Percentiles rank a stretch among this genome's conserved stretches.
Evolutionary conservation across 78 protist species (phyloP).

Genomic region (Cavenderia fasciculata): DNA sequence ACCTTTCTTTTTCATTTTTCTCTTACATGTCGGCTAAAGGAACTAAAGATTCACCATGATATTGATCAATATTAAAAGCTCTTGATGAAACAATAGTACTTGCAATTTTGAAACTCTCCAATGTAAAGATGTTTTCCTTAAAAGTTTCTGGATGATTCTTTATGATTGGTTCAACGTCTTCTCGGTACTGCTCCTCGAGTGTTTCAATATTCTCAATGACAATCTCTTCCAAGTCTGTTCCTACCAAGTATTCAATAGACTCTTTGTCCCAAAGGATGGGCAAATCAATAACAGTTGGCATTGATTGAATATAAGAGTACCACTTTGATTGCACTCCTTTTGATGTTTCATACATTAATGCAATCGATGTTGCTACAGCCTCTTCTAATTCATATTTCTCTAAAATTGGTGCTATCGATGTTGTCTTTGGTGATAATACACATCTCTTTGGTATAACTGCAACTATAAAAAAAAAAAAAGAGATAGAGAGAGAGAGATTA

Average conservation of each 20-base stretch:
- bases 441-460: conserved; percentile 45
- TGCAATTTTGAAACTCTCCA: conserved; percentile 29
- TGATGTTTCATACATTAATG: conserved; percentile 49
- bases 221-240: conserved; percentile 20
- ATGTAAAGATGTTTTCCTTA: background rate
- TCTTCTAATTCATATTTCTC: conserved; percentile 41
- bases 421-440: conserved; percentile 30
- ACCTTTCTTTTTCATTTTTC: background rate
- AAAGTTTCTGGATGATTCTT: conserved; percentile 61
- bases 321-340: conserved; percentile 38
- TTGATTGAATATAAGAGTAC: conserved; percentile 44
- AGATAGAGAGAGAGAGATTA: background rate
- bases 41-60: conserved; percentile 73
- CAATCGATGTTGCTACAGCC: conserved; percentile 30
- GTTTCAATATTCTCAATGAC: conserved; percentile 7
- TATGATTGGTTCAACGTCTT: background rate
- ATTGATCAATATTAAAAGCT: conserved; percentile 53
- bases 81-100: conserved; percentile 52
- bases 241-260: background rate
- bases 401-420: conserved; percentile 5
- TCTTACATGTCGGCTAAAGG: conserved; percentile 65
- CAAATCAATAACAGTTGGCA: conserved; percentile 48
- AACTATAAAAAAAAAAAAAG: background rate
- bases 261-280: conserved; percentile 48
- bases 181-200: background rate